Conservation (phyloP, 2,329 filamentous ascomycete genomes). For the Scleromitrula shiraiana region DNA sequence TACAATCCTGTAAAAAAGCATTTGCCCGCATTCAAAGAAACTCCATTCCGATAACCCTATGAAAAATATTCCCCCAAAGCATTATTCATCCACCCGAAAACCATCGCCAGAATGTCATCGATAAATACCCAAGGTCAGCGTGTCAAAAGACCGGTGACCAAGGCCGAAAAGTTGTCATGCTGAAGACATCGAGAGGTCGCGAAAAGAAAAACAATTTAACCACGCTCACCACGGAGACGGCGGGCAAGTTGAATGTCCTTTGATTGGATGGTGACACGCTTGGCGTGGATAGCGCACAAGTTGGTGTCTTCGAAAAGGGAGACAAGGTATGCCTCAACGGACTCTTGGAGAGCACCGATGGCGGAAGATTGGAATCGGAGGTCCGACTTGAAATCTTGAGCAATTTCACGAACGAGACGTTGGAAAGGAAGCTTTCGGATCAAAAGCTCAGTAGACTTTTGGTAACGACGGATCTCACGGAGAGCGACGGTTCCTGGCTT, state of each 20-base stretch:
- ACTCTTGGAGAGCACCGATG: conserved; percentile 96
- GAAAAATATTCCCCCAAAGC: conserved; percentile 22
- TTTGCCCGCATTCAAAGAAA: conserved; percentile 17
- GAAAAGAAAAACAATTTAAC: conserved; percentile 44
- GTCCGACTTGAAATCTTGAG: conserved; percentile 90
- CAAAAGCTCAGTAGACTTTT: conserved; percentile 92
- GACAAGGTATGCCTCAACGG: conserved; percentile 96
- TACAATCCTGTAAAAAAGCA: conserved; percentile 20
- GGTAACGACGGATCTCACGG: conserved; percentile 96
- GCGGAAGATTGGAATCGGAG: conserved; percentile 97
- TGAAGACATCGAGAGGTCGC: conserved; percentile 10
- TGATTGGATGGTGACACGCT: conserved; percentile 90
- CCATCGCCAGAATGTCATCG: conserved; percentile 4
- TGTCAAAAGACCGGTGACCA: conserved; percentile 7
- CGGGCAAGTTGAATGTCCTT: conserved; percentile 90
- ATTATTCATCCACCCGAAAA: conserved; percentile 22
- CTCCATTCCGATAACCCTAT: conserved; percentile 22
- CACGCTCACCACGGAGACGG: conserved; percentile 88
- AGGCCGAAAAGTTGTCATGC: conserved; percentile 13
- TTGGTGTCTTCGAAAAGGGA: conserved; percentile 98
- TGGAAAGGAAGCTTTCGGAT: conserved; percentile 98
- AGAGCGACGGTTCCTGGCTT: conserved; percentile 94
- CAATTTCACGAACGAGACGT: conserved; percentile 94
- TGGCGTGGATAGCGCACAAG: conserved; percentile 96
- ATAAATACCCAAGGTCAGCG: conserved; percentile 3